A percentile compares a stretch with the other conserved stretches of the same genome.
phyloP scores from a whole-genome alignment of 192 early-diverging fungal species.

The Linnemannia exigua region DNA sequence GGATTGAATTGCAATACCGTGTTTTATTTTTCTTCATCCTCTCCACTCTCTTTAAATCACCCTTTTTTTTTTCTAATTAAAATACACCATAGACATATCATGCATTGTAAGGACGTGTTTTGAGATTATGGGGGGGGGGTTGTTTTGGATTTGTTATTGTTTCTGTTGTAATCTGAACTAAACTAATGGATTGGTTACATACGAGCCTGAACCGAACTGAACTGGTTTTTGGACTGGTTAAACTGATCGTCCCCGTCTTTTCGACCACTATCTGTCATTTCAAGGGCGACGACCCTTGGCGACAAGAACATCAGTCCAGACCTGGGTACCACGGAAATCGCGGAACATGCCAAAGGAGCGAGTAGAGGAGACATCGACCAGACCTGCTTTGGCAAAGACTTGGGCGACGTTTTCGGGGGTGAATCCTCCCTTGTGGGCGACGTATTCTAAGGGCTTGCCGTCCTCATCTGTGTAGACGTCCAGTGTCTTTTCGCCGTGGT shows the following conservation, averaged over 20 bases:
- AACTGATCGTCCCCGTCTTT: no score
- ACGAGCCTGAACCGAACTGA: no score
- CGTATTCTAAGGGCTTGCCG: slow-evolving; percentile 24
- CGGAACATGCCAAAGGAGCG: slow-evolving; percentile 22
- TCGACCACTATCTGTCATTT: no score
- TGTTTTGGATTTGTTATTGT: no score
- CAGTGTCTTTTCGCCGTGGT: no score
- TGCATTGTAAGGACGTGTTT: no score
- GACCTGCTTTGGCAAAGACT: slow-evolving; percentile 30
- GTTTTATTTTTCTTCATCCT: neutral
- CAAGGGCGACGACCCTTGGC: slow-evolving; percentile 46
- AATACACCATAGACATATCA: neutral
- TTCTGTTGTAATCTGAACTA: no score
- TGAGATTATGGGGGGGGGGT: no score
- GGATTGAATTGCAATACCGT: neutral
- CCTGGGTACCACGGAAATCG: neutral
- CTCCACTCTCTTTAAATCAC: neutral
- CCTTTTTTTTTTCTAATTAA: neutral
- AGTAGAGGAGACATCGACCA: slow-evolving; percentile 22
- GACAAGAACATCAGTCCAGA: slow-evolving; percentile 35
- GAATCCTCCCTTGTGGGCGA: slow-evolving; percentile 42
- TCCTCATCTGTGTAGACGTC: slow-evolving; percentile 20
- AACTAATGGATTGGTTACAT: no score
- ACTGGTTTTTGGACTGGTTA: no score
- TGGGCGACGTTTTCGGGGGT: slow-evolving; percentile 5